Conservation (phyloP, 73 alveolate species). For the Uronychia setigera region DNA sequence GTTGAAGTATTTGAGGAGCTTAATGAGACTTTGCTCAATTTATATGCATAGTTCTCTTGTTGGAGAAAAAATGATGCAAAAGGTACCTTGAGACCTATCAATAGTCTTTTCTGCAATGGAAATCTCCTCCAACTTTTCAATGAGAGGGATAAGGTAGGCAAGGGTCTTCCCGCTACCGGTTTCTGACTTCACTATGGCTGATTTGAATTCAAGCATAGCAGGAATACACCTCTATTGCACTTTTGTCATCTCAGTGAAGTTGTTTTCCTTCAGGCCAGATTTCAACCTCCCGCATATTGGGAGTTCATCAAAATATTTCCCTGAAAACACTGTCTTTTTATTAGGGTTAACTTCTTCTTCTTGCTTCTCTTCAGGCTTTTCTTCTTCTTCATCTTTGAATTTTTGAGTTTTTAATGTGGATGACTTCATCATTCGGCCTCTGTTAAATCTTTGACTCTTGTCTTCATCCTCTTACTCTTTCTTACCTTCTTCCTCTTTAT, state of each 20-base stretch:
- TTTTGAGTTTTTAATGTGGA: not conserved
- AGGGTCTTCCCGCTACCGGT: slow-evolving; percentile 98
- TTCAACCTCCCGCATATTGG: slow-evolving; percentile 72
- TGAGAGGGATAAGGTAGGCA: slow-evolving; percentile 91
- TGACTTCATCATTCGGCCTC: not conserved
- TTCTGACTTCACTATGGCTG: slow-evolving; percentile 91
- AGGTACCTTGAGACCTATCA: slow-evolving; percentile 88
- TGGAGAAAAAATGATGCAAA: slow-evolving; percentile 83
- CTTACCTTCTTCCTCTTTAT: not conserved
- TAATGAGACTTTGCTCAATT: slow-evolving; percentile 66
- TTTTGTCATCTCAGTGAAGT: slow-evolving; percentile 85
- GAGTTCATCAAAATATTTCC: slow-evolving; percentile 77
- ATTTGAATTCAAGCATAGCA: slow-evolving; percentile 69
- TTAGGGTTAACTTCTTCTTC: not conserved
- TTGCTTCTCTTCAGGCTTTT: slow-evolving; percentile 2
- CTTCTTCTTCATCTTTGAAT: not conserved
- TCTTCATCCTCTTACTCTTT: not conserved
- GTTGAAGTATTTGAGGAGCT: slow-evolving; percentile 39
- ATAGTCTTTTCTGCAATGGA: slow-evolving; percentile 69
- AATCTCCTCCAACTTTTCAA: slow-evolving; percentile 65
- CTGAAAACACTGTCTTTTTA: slow-evolving; percentile 66
- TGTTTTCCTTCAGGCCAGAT: slow-evolving; percentile 74
- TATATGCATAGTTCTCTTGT: slow-evolving; percentile 81
- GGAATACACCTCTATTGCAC: slow-evolving; percentile 94
- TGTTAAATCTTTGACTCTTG: not conserved